These are phyloP conservation scores for Eimeria praecox DNA, from an alignment of 169 alveolate species.

Conservation along the genomic window DNA sequence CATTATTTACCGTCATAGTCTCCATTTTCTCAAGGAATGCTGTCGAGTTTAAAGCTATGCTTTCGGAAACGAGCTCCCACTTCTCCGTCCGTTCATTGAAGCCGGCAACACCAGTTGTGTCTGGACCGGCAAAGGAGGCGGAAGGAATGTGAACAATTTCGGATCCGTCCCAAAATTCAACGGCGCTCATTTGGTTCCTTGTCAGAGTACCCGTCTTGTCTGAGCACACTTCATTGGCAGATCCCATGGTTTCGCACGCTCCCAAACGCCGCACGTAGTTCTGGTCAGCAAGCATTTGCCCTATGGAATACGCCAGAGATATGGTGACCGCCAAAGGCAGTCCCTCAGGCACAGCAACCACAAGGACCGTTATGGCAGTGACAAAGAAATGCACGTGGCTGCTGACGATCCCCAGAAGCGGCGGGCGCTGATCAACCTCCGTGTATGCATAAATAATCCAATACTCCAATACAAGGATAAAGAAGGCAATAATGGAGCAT, in stretches of 20 bases:
- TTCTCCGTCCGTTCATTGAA: slow-evolving; percentile 52
- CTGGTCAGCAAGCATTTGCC: slow-evolving; percentile 93
- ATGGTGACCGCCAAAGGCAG: slow-evolving; percentile 96
- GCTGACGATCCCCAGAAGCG: slow-evolving; percentile 51
- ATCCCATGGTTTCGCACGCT: slow-evolving; percentile 97
- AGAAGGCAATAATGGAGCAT: slow-evolving; percentile 88
- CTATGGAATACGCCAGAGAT: slow-evolving; percentile 92
- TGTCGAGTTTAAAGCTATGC: slow-evolving; percentile 86
- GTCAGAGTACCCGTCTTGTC: slow-evolving; percentile 99
- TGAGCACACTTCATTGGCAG: slow-evolving; percentile 98
- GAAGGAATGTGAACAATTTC: slow-evolving; percentile 41
- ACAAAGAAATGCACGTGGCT: slow-evolving; percentile 85
- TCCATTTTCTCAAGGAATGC: slow-evolving; percentile 85
- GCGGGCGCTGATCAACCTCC: slow-evolving; percentile 67
- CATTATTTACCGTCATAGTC: slow-evolving; percentile 17
- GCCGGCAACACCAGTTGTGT: slow-evolving; percentile 15
- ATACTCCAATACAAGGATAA: slow-evolving; percentile 86
- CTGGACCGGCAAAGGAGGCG: slow-evolving; percentile 52
- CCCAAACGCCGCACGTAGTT: slow-evolving; percentile 83
- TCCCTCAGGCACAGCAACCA: slow-evolving; percentile 97
- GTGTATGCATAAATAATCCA: slow-evolving; percentile 70
- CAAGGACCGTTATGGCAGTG: slow-evolving; percentile 91
- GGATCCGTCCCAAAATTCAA: slow-evolving; percentile 84
- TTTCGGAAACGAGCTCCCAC: slow-evolving; percentile 76
- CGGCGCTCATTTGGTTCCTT: slow-evolving; percentile 97